phyloP scores from a whole-genome alignment of 1,284 basidiomycete genomes.

The Papiliotrema flavescens region DNA sequence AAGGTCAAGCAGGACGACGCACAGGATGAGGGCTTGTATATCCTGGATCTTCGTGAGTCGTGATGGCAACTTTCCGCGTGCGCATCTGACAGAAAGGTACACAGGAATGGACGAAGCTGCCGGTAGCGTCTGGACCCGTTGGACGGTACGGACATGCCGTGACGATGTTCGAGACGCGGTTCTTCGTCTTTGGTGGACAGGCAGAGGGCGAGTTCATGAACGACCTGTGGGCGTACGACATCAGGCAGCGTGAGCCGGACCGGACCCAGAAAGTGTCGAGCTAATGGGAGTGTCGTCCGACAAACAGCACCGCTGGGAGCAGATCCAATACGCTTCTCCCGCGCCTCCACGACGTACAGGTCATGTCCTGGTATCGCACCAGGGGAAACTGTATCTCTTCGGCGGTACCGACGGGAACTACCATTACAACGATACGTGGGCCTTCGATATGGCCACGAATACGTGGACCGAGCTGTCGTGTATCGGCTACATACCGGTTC shows the following conservation, averaged over 20 bases:
- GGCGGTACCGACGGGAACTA: constrained; percentile 97
- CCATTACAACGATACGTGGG: constrained; percentile 99
- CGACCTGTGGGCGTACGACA: constrained; percentile 95
- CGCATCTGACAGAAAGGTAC: constrained; percentile 56
- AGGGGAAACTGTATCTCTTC: constrained; percentile 87
- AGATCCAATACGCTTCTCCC: constrained; percentile 63
- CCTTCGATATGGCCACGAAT: constrained; percentile 77
- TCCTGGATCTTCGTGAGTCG: constrained; percentile 84
- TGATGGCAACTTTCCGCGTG: background rate
- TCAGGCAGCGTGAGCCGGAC: constrained; percentile 71
- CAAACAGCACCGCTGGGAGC: constrained; percentile 66
- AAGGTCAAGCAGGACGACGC: constrained; percentile 67
- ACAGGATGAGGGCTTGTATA: constrained; percentile 90
- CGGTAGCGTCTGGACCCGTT: constrained; percentile 69
- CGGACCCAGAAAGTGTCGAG: background rate
- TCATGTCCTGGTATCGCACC: constrained; percentile 81
- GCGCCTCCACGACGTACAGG: constrained; percentile 86
- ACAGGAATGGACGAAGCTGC: constrained; percentile 86
- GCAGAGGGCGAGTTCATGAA: constrained; percentile 94
- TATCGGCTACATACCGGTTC: constrained; percentile 95
- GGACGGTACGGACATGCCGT: constrained; percentile 97
- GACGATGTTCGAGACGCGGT: constrained; percentile 84
- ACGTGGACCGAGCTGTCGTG: constrained; percentile 92
- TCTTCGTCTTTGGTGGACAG: constrained; percentile 96
- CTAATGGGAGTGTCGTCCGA: constrained; percentile 11